phyloP scores from a whole-genome alignment of 331 rosid species.

The Telfairia occidentalis region DNA sequence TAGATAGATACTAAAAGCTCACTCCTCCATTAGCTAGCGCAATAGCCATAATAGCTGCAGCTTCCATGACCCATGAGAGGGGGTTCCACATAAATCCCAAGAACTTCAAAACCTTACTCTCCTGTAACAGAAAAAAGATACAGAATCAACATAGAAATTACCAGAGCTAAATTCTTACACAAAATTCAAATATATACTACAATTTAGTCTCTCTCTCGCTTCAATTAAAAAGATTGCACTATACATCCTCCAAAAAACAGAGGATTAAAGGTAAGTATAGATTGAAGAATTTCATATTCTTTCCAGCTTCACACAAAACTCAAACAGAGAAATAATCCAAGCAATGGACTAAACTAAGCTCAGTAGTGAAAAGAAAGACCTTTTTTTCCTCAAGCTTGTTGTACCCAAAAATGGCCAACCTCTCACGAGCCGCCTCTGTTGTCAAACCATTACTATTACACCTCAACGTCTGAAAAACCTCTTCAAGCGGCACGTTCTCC shows the following conservation, averaged over 20 bases:
- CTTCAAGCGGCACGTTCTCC: slow-evolving; percentile 73
- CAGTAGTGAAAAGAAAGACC: slow-evolving; percentile 23
- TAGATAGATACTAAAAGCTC: slow-evolving; percentile 11
- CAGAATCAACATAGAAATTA: not conserved
- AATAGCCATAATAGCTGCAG: slow-evolving; percentile 90
- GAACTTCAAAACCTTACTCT: slow-evolving; percentile 67
- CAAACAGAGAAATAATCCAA: not conserved
- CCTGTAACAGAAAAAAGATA: slow-evolving; percentile 31
- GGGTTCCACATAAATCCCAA: slow-evolving; percentile 95
- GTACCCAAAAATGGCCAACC: slow-evolving; percentile 61
- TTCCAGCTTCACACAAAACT: not conserved
- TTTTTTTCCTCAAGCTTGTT: slow-evolving; percentile 81
- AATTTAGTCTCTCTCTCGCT: not conserved
- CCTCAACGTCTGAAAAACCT: slow-evolving; percentile 57
- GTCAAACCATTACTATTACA: slow-evolving; percentile 60
- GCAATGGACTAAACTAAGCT: too few species aligned
- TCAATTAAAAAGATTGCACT: not conserved
- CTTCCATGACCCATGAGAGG: slow-evolving; percentile 95
- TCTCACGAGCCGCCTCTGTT: slow-evolving; percentile 48
- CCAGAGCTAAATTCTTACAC: not conserved
- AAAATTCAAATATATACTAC: not conserved
- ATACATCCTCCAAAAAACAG: not conserved
- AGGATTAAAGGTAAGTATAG: not conserved
- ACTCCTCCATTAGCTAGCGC: slow-evolving; percentile 87
- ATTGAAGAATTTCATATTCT: not conserved